phyloP scores from a whole-genome alignment of 768 basidiomycete species.

The Mycena galopus region DNA sequence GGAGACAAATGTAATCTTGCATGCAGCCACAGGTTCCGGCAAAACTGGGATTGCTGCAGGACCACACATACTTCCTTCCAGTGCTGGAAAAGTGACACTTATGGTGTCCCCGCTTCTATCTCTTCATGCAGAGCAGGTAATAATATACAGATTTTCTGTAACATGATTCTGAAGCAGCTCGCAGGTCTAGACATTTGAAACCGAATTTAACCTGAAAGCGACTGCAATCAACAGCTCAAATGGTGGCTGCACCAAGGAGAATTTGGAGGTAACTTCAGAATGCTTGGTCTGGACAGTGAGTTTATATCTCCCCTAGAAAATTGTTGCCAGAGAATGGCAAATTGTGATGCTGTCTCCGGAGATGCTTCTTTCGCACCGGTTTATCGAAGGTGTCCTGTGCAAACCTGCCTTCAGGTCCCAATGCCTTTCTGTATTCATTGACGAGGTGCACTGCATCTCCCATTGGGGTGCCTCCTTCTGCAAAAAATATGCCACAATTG shows the following conservation, averaged over 20 bases:
- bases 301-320: background rate
- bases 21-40: slow-evolving; percentile 18
- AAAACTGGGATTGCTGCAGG: slow-evolving; percentile 26
- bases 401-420: slow-evolving; percentile 19
- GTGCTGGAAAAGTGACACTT: slow-evolving; percentile 20
- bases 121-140: background rate
- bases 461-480: slow-evolving; percentile 48
- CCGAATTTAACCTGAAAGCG: slow-evolving; percentile 17
- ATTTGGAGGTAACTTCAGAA: background rate
- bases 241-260: slow-evolving; percentile 20
- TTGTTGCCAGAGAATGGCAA: slow-evolving; percentile 5
- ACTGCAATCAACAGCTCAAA: slow-evolving; percentile 21
- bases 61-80: slow-evolving; percentile 22
- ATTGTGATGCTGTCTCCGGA: background rate
- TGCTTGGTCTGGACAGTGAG: background rate
- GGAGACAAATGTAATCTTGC: background rate
- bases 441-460: slow-evolving; percentile 54
- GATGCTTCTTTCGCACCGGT: background rate
- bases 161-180: background rate
- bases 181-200: background rate
- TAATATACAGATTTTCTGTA: background rate
- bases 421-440: slow-evolving; percentile 18
- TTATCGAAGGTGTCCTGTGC: background rate
- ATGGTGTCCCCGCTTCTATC: background rate
- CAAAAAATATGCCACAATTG: background rate